A percentile compares a stretch with the other conserved stretches of the same genome.
phyloP scores from a whole-genome alignment of 179 eudicot genomes.

The Drosera spatulata region DNA sequence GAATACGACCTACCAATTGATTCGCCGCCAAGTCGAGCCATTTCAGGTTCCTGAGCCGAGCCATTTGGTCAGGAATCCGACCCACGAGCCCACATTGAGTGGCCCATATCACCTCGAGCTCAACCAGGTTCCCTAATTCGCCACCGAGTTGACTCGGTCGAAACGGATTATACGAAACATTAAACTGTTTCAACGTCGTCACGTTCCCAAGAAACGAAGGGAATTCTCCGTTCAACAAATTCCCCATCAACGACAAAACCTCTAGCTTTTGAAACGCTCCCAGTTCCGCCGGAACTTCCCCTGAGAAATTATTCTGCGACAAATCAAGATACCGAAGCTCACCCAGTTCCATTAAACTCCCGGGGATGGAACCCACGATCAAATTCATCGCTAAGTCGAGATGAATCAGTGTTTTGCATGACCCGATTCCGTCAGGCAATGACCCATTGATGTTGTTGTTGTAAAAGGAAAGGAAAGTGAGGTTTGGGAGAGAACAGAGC shows the following conservation, averaged over 20 bases:
- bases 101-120: conserved; percentile 55
- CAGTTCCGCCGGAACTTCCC: conserved; percentile 45
- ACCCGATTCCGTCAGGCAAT: conserved; percentile 25
- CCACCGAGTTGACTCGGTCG: conserved; percentile 41
- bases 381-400: conserved; percentile 44
- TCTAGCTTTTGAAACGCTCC: conserved; percentile 42
- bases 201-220: conserved; percentile 47
- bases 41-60: conserved; percentile 26
- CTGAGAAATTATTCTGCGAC: conserved; percentile 64
- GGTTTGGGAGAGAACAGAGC: conserved; percentile 41
- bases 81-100: conserved; percentile 41
- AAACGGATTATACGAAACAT: conserved; percentile 60
- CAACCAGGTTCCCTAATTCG: conserved; percentile 45
- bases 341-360: conserved; percentile 14
- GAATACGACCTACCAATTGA: conserved; percentile 32
- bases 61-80: conserved; percentile 52
- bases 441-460: conserved; percentile 49
- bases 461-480: conserved; percentile 28
- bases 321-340: conserved; percentile 39
- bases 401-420: conserved; percentile 27
- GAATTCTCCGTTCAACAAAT: conserved; percentile 54
- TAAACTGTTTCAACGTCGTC: conserved; percentile 44
- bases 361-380: conserved; percentile 41
- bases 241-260: conserved; percentile 29
- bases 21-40: conserved; percentile 57